phyloP scores from a whole-genome alignment of 2,329 filamentous ascomycete genomes.

The Alternaria incomplexa region DNA sequence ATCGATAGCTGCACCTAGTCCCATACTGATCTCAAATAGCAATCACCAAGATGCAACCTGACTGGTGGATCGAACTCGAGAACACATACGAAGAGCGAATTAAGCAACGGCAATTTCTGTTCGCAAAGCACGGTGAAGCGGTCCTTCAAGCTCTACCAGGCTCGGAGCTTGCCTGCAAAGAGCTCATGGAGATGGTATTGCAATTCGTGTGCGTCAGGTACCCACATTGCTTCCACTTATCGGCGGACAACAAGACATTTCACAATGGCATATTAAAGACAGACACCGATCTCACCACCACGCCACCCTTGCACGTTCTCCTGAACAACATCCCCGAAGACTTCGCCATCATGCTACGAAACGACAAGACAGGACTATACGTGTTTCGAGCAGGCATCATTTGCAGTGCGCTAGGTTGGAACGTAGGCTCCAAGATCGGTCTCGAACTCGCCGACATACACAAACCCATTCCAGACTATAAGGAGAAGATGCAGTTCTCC shows the following conservation, averaged over 20 bases:
- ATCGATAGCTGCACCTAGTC: neutral
- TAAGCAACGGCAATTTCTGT: slow-evolving; percentile 70
- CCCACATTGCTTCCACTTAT: slow-evolving; percentile 73
- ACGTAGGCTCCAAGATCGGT: slow-evolving; percentile 75
- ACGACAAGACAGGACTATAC: slow-evolving; percentile 74
- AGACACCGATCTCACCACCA: slow-evolving; percentile 64
- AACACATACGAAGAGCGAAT: slow-evolving; percentile 72
- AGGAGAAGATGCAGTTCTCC: slow-evolving; percentile 84
- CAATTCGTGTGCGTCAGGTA: slow-evolving; percentile 82
- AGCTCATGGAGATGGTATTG: slow-evolving; percentile 84
- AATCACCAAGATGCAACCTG: slow-evolving; percentile 75
- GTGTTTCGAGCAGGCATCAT: slow-evolving; percentile 76
- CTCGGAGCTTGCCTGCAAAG: slow-evolving; percentile 79
- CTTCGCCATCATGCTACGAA: slow-evolving; percentile 76
- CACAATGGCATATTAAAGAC: slow-evolving; percentile 72
- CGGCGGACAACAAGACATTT: slow-evolving; percentile 60
- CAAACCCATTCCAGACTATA: slow-evolving; percentile 77
- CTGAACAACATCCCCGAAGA: slow-evolving; percentile 84
- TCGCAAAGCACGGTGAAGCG: slow-evolving; percentile 64
- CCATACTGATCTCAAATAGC: slow-evolving; percentile 56
- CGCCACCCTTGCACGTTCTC: slow-evolving; percentile 71
- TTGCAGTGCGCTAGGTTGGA: slow-evolving; percentile 83
- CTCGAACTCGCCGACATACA: slow-evolving; percentile 75
- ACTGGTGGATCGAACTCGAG: slow-evolving; percentile 92
- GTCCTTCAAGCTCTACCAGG: slow-evolving; percentile 75